Evolutionary conservation across 495 filamentous ascomycete species (phyloP), one percentile per base, ranked within the genome.

Genomic region (Xylaria grammica): DNA sequence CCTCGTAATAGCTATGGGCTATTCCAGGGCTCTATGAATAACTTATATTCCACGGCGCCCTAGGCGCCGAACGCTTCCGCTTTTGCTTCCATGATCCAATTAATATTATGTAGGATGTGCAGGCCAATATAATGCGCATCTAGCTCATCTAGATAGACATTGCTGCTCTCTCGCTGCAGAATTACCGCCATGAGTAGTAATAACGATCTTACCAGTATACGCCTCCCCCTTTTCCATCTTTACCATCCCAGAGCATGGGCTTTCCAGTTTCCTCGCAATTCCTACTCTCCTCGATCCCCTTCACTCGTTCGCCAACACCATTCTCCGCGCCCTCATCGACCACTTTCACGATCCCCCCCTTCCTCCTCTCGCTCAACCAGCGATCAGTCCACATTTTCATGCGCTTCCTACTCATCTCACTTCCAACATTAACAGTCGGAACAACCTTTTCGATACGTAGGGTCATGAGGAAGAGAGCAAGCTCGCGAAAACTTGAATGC

Each of bases 361-460:
- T 92, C 80, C 87, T 86, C 82, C 91, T 87, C 78, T 97, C 93
- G n/a, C 75, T 80, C 62, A 90, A 78, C 95, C 95, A 98, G 72
- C 86, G 82, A 69, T 97, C 93, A 59, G 90, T 85, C 95, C 95
- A 99, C 10, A 70, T 82, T 83, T 91, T 96, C 95, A 99, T 99
- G 74, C 83, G 84, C 75, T 89, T 87, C 53, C 95, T 82, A 4
- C 75, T 73, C 24, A 69, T 71, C 54, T 81, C 84, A 55, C 77
- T 84, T 19, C 92, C 93, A 15, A 97, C 90, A 76, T 98, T 97
- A 0, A 99, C 95, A 5, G 95, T 99, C 2, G 95, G 95, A 19
- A 99, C 89, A 3, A 99, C 84, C 76, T 87, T 89, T 55, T 93
- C 93, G 61, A 98, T 94, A 52, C 91, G 77, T 75, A 99, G 74